Evolutionary conservation across 2,329 filamentous ascomycete species (phyloP).

Genomic region (Aurifilum marmelostoma): DNA sequence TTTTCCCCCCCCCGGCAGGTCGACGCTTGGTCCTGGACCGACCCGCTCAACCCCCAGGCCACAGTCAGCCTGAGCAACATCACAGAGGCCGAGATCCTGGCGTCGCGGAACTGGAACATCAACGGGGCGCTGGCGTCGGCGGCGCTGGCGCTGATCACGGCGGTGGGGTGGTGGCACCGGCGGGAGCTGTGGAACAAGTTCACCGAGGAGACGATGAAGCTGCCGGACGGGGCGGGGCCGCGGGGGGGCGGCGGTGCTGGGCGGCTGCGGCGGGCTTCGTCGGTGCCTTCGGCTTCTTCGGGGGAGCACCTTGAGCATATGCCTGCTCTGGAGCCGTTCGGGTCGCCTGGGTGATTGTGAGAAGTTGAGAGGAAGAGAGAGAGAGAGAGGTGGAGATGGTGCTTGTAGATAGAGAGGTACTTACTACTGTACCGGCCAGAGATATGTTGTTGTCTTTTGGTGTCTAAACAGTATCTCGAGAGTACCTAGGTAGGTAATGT

Average conservation of each 20-base stretch:
- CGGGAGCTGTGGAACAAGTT: slow-evolving; percentile 5
- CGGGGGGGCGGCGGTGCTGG: too few species aligned
- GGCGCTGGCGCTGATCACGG: background rate
- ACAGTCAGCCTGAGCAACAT: background rate
- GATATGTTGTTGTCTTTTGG: too few species aligned
- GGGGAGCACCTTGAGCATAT: background rate
- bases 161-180: slow-evolving; percentile 13
- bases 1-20: background rate
- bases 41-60: background rate
- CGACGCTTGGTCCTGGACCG: slow-evolving; percentile 3
- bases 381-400: too few species aligned
- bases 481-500: too few species aligned
- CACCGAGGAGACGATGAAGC: slow-evolving; percentile 3
- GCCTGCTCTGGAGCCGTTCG: background rate
- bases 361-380: too few species aligned
- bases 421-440: too few species aligned
- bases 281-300: background rate
- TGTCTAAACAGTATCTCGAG: too few species aligned
- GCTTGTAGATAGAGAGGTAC: too few species aligned
- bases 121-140: background rate
- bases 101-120: slow-evolving; percentile 6
- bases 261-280: background rate
- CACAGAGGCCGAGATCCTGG: background rate
- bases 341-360: background rate
- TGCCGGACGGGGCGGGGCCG: background rate